phyloP scores from a whole-genome alignment of 2,329 filamentous ascomycete species.

The Coniella vitis region DNA sequence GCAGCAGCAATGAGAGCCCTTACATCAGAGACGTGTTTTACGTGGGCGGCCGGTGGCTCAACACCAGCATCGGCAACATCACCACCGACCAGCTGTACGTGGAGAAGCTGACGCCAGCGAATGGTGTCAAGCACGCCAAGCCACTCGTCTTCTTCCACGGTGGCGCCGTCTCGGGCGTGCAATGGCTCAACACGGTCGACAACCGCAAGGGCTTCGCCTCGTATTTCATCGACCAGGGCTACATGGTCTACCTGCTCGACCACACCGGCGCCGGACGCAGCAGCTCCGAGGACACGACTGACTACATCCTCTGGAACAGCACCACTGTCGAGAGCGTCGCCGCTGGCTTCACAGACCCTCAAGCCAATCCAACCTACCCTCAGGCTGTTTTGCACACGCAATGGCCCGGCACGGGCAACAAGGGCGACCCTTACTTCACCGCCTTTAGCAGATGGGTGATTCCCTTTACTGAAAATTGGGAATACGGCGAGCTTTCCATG shows the following conservation, averaged over 20 bases:
- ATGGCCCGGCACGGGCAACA: conserved; percentile 26
- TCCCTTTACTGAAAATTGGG: conserved; percentile 24
- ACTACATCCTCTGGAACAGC: conserved; percentile 21
- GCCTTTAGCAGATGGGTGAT: conserved; percentile 38
- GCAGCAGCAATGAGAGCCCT: conserved; percentile 11
- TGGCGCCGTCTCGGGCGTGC: conserved; percentile 24
- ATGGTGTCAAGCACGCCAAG: conserved; percentile 18
- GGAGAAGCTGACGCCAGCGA: conserved; percentile 25
- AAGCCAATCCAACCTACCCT: conserved; percentile 24
- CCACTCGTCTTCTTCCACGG: conserved; percentile 28
- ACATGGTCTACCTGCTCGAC: conserved; percentile 34
- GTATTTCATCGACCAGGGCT: conserved; percentile 33
- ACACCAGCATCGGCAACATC: conserved; percentile 18
- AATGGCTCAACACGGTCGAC: conserved; percentile 34
- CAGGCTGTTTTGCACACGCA: conserved; percentile 27
- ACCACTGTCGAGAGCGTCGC: conserved; percentile 22
- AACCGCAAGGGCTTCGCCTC: conserved; percentile 34
- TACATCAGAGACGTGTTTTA: conserved; percentile 23
- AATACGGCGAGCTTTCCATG: conserved; percentile 19
- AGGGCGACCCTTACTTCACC: conserved; percentile 40
- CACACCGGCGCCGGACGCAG: conserved; percentile 29
- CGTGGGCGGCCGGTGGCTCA: conserved; percentile 24
- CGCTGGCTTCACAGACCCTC: conserved; percentile 22
- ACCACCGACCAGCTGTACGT: conserved; percentile 25
- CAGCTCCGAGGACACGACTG: conserved; percentile 23